Evolutionary conservation across 1,284 basidiomycete species (phyloP).

Genomic region (Pseudozyma tsukubaensis): DNA sequence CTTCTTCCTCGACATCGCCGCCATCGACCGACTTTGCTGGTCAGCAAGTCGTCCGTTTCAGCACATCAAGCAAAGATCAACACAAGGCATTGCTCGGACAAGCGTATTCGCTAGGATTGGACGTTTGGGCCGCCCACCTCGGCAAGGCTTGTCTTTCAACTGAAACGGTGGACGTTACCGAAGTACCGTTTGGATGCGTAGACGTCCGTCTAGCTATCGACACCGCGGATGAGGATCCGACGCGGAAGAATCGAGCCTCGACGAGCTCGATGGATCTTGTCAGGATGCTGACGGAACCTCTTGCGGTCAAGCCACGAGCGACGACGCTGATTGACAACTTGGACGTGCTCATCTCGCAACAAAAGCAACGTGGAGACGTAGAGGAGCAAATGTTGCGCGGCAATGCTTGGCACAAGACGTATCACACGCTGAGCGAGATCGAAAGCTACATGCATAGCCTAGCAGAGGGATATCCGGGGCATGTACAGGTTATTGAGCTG

Average conservation of each 20-base stretch:
- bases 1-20: constrained; percentile 2
- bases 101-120: constrained; percentile 16
- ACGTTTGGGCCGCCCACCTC: constrained; percentile 33
- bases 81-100: constrained; percentile 8
- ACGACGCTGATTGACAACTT: constrained; percentile 24
- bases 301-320: background rate
- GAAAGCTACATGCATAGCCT: constrained; percentile 17
- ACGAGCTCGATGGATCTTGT: background rate
- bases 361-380: background rate
- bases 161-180: background rate
- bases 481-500: constrained; percentile 29
- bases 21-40: constrained; percentile 17
- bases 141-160: constrained; percentile 18
- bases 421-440: constrained; percentile 42
- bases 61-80: constrained; percentile 16
- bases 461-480: constrained; percentile 18
- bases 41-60: constrained; percentile 39
- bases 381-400: background rate
- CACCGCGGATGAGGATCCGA: constrained; percentile 16
- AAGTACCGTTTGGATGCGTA: constrained; percentile 24
- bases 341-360: constrained; percentile 10
- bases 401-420: constrained; percentile 28
- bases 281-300: constrained; percentile 5
- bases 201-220: constrained; percentile 27
- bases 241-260: background rate